phyloP scores from a whole-genome alignment of 2,329 filamentous ascomycete species.

The Mycosphaerella sp. region DNA sequence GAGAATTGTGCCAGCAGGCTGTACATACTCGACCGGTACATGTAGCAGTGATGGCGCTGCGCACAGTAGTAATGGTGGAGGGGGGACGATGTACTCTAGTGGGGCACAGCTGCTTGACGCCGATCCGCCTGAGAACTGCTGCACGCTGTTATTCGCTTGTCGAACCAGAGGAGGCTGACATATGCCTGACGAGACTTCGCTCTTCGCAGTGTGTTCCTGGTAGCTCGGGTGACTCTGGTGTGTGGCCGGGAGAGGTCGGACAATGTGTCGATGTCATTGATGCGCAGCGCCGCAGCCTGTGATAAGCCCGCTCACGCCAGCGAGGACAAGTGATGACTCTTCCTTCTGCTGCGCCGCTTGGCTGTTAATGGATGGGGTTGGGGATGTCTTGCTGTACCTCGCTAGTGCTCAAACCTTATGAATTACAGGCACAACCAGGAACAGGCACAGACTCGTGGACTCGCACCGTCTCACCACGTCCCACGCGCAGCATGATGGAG shows the following conservation, averaged over 20 bases:
- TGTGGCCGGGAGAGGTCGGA: conserved; percentile 16
- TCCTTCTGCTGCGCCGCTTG: background rate
- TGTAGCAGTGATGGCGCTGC: background rate
- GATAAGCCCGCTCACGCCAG: conserved; percentile 3
- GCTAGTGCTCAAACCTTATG: conserved; percentile 12
- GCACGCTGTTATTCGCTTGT: conserved; percentile 5
- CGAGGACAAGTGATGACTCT: background rate
- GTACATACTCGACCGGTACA: background rate
- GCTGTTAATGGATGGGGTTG: conserved; percentile 11
- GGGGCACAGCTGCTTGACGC: conserved; percentile 9
- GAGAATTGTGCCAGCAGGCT: conserved; percentile 6
- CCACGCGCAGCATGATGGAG: conserved; percentile 1
- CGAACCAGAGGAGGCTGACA: conserved; percentile 1
- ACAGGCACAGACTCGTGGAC: conserved; percentile 18
- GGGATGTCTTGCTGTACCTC: conserved; percentile 18
- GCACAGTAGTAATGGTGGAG: background rate
- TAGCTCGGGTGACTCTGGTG: background rate
- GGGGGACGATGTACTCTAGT: conserved; percentile 8
- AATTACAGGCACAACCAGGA: conserved; percentile 10
- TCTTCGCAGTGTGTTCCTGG: background rate
- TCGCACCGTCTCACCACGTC: conserved; percentile 5
- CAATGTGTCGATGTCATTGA: background rate
- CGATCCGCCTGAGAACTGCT: conserved; percentile 14
- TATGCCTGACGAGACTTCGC: conserved; percentile 7
- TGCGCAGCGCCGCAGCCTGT: background rate